These are phyloP conservation scores for Peterozyma xylosa DNA, from an alignment of 805 yeast genomes.

Conservation along the genomic window DNA sequence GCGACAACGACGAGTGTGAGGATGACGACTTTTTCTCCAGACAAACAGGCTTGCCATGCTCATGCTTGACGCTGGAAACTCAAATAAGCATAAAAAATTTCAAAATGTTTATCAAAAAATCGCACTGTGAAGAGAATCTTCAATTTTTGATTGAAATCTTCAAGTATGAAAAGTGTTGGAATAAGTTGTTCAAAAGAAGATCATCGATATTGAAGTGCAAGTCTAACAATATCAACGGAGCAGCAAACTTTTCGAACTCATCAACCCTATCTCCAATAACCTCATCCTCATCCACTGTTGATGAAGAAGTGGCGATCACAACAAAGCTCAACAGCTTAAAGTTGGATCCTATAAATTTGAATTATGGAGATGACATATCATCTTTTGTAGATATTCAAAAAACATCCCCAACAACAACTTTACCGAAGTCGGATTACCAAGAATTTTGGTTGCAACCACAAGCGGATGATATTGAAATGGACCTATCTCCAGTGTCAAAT, in stretches of 20 bases:
- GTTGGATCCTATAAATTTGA: neutral
- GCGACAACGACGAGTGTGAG: no score
- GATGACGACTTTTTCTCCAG: no score
- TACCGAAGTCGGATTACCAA: neutral
- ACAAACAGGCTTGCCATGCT: no score
- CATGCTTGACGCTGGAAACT: no score
- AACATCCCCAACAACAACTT: neutral
- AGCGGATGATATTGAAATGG: neutral
- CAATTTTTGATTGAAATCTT: constrained; percentile 35
- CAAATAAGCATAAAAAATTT: constrained; percentile 16
- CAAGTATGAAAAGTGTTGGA: constrained; percentile 37
- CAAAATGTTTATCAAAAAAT: constrained; percentile 23
- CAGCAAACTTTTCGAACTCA: neutral
- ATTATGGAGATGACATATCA: constrained; percentile 2
- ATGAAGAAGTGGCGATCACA: neutral
- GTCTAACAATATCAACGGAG: neutral
- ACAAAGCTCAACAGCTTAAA: neutral
- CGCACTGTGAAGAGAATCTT: constrained; percentile 39
- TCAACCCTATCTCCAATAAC: neutral
- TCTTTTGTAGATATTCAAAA: constrained; percentile 5
- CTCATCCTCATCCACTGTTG: neutral
- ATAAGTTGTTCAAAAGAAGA: constrained; percentile 21
- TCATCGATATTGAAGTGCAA: constrained; percentile 22
- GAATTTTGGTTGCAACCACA: neutral
- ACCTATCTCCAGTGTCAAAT: neutral